Evolutionary conservation across 352 stramenopile species (phyloP).

Genomic region (Elongisporangium senticosum): DNA sequence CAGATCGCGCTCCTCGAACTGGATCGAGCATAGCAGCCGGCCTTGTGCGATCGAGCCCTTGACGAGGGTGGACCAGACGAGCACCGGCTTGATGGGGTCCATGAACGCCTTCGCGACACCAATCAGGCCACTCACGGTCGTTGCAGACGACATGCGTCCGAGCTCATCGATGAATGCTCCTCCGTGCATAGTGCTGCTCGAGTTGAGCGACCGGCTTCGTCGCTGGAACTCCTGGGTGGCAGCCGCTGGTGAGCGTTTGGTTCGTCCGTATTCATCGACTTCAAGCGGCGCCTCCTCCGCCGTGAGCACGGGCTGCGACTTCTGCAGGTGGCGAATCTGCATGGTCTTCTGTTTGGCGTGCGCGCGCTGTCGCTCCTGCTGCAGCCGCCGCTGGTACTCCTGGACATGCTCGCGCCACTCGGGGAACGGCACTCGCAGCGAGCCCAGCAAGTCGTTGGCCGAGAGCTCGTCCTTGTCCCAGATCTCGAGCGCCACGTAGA

Average conservation of each 20-base stretch:
- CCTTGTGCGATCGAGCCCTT: conserved; percentile 53
- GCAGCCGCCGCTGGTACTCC: conserved; percentile 30
- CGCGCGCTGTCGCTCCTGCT: conserved; percentile 21
- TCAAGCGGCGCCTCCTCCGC: background rate
- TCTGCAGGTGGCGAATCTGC: conserved; percentile 16
- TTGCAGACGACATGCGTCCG: conserved; percentile 14
- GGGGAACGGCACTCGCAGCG: conserved; percentile 65
- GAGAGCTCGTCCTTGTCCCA: conserved; percentile 68
- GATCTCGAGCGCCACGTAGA: conserved; percentile 74
- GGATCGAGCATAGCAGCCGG: conserved; percentile 62
- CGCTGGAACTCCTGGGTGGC: conserved; percentile 14
- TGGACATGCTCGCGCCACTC: conserved; percentile 51
- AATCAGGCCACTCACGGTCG: conserved; percentile 2
- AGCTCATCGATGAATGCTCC: conserved; percentile 4
- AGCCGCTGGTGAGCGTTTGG: background rate
- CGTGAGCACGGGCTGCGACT: conserved; percentile 10
- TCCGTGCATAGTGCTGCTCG: conserved; percentile 13
- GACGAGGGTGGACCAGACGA: conserved; percentile 71
- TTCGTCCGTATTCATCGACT: background rate
- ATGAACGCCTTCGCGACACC: conserved; percentile 3
- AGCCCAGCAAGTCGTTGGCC: conserved; percentile 57
- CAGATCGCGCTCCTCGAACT: conserved; percentile 68
- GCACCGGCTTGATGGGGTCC: conserved; percentile 43
- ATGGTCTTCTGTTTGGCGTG: conserved; percentile 16
- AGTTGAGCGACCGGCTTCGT: conserved; percentile 36